Percentiles rank a stretch among this genome's conserved stretches.
Evolutionary conservation across 495 filamentous ascomycete genomes (phyloP).

Genomic region (Aspergillus bertholletiae): DNA sequence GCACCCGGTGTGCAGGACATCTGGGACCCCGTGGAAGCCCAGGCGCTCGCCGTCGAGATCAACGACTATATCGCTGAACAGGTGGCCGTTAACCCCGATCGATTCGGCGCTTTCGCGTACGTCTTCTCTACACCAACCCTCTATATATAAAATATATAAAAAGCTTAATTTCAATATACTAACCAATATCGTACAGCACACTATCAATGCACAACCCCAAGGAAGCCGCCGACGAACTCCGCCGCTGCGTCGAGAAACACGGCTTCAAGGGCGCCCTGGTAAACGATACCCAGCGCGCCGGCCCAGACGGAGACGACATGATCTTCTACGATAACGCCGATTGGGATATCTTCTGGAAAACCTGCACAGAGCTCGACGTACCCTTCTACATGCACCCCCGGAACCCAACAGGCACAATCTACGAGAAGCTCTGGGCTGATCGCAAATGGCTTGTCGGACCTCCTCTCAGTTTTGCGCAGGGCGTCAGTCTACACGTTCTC

Average conservation of each 20-base stretch:
- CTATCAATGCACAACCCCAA: slow-evolving; percentile 54
- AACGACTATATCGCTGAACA: slow-evolving; percentile 57
- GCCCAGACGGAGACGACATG: slow-evolving; percentile 48
- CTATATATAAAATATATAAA: too few relatives aligned
- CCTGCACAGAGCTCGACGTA: slow-evolving; percentile 54
- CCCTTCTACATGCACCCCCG: slow-evolving; percentile 62
- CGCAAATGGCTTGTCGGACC: slow-evolving; percentile 47
- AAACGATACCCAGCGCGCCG: slow-evolving; percentile 53
- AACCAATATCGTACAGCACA: slow-evolving; percentile 21
- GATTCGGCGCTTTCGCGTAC: slow-evolving; percentile 56
- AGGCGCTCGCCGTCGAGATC: slow-evolving; percentile 43
- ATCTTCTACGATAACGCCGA: slow-evolving; percentile 56
- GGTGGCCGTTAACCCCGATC: slow-evolving; percentile 46
- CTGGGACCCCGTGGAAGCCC: slow-evolving; percentile 42
- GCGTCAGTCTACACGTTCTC: slow-evolving; percentile 46
- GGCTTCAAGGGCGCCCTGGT: slow-evolving; percentile 59
- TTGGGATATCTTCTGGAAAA: slow-evolving; percentile 57
- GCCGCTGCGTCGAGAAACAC: slow-evolving; percentile 49
- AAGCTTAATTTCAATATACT: too few relatives aligned
- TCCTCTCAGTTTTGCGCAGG: slow-evolving; percentile 45
- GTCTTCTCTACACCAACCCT: background rate
- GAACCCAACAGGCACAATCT: slow-evolving; percentile 44
- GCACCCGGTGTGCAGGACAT: slow-evolving; percentile 59
- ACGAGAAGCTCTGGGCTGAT: slow-evolving; percentile 48
- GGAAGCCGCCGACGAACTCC: slow-evolving; percentile 53